Percentiles rank a stretch among this genome's conserved stretches.
Evolutionary conservation across 164 flowering plant species (phyloP).

Genomic region (Magnolia changhungtana): DNA sequence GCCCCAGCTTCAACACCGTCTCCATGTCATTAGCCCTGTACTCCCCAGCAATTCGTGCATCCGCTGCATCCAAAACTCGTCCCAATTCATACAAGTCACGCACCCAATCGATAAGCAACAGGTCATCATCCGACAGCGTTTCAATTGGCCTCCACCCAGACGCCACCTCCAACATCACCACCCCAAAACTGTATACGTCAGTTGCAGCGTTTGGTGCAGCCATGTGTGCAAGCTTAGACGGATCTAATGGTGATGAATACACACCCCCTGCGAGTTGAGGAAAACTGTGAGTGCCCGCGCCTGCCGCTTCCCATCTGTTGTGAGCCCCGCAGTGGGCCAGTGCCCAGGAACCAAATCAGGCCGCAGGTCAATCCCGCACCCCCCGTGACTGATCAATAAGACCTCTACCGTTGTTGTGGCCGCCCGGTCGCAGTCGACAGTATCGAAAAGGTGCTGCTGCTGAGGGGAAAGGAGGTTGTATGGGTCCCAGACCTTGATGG

Average conservation of each 20-base stretch:
- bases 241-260: slow-evolving; percentile 78
- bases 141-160: slow-evolving; percentile 79
- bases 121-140: slow-evolving; percentile 40
- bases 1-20: slow-evolving; percentile 56
- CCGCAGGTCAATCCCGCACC: slow-evolving; percentile 64
- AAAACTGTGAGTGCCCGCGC: slow-evolving; percentile 94
- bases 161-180: slow-evolving; percentile 71
- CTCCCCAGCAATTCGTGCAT: slow-evolving; percentile 46
- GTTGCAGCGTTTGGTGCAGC: slow-evolving; percentile 52
- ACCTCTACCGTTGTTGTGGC: slow-evolving; percentile 40
- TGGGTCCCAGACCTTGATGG: slow-evolving; percentile 98
- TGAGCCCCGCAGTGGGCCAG: slow-evolving; percentile 62
- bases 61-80: slow-evolving; percentile 51
- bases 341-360: slow-evolving; percentile 89
- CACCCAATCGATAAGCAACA: slow-evolving; percentile 66
- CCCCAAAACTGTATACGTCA: slow-evolving; percentile 87
- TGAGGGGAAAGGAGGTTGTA: slow-evolving; percentile 82
- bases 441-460: slow-evolving; percentile 36
- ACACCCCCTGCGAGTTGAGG: slow-evolving; percentile 87
- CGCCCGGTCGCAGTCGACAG: slow-evolving; percentile 41
- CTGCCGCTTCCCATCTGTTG: slow-evolving; percentile 76
- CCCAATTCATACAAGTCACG: slow-evolving; percentile 51
- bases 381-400: slow-evolving; percentile 78
- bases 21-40: slow-evolving; percentile 53
- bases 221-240: slow-evolving; percentile 63